Conservation (phyloP, 2,329 filamentous ascomycete species). For the Didymella arachidicola region DNA sequence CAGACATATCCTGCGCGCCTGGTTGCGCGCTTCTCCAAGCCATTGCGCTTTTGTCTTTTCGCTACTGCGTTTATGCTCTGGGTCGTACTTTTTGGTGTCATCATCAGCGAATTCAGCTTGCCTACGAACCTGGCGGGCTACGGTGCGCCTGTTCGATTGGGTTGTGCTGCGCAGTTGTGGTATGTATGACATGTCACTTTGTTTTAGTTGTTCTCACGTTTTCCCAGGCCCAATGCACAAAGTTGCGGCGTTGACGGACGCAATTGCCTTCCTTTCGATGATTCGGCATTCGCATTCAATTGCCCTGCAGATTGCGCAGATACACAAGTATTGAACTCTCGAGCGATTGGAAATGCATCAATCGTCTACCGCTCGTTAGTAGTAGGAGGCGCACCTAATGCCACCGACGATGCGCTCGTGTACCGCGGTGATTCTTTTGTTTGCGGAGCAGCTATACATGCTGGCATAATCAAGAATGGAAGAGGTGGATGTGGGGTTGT, state of each 20-base stretch:
- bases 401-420: constrained; percentile 23
- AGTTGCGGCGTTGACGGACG: constrained; percentile 63
- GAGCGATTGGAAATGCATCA: constrained; percentile 64
- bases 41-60: constrained; percentile 64
- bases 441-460: constrained; percentile 49
- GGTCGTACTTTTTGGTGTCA: constrained; percentile 71
- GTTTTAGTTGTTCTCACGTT: constrained; percentile 15
- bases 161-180: constrained; percentile 75
- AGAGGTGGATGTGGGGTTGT: constrained; percentile 48
- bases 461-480: constrained; percentile 38
- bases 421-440: constrained; percentile 52
- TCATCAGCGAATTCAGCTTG: constrained; percentile 68
- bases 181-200: constrained; percentile 32
- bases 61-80: constrained; percentile 68
- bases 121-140: constrained; percentile 69
- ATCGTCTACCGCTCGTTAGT: constrained; percentile 71
- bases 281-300: constrained; percentile 61
- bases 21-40: constrained; percentile 65
- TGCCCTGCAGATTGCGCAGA: constrained; percentile 64
- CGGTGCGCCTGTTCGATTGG: constrained; percentile 70
- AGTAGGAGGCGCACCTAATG: constrained; percentile 65
- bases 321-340: constrained; percentile 58
- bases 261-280: constrained; percentile 63
- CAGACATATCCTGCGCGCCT: constrained; percentile 71
- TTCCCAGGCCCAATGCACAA: constrained; percentile 38